Evolutionary conservation across 306 rosid species (phyloP), one percentile per base, ranked within the genome.

Genomic region (Myrica gale): DNA sequence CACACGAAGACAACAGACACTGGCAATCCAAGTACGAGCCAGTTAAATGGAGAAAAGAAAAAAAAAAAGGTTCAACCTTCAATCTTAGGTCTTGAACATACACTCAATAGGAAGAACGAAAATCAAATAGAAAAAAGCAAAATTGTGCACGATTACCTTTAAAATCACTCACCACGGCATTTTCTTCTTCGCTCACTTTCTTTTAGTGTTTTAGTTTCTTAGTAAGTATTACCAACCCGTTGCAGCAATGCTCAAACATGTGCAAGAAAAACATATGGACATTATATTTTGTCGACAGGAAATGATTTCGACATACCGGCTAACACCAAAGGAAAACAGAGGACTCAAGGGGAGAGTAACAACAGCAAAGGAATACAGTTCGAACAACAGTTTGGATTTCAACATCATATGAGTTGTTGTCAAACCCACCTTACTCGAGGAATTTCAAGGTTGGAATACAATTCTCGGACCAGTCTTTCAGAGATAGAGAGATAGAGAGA

Each of bases 341-440:
- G 43, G 32, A 26, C 65, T 79, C 1, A 45, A 67, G 37, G 45
- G 53, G n/a, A 47, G 13, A 7, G 47, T 32, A 15, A 16, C 51
- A 61, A 32, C 7, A 41, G 60, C 39, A 68, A 58, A 53, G 65
- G 80, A 32, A 21, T 21, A 42, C 39, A 78, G 76, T 43, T 37
- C 13, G 42, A 32, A 77, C 20, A 15, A 17, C 19, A 47, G 63
- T 23, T 5, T 55, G 3, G 55, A 44, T 63, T 76, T 76, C 37
- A 76, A 42, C 21, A 69, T 78, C 4, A 84, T 76, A 50, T 42
- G 16, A 72, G 74, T 67, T 78, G 70, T 46, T 70, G 74, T 73
- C 54, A 32, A 74, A 72, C 82, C 81, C 84, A 89, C 90, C 90
- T 82, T 74, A 75, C 19, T 55, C 41, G 84, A 81, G 62, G 83